Percentiles rank a stretch among this genome's conserved stretches.
Evolutionary conservation across 2,329 filamentous ascomycete genomes (phyloP).

Genomic region (Phoma herbarum): DNA sequence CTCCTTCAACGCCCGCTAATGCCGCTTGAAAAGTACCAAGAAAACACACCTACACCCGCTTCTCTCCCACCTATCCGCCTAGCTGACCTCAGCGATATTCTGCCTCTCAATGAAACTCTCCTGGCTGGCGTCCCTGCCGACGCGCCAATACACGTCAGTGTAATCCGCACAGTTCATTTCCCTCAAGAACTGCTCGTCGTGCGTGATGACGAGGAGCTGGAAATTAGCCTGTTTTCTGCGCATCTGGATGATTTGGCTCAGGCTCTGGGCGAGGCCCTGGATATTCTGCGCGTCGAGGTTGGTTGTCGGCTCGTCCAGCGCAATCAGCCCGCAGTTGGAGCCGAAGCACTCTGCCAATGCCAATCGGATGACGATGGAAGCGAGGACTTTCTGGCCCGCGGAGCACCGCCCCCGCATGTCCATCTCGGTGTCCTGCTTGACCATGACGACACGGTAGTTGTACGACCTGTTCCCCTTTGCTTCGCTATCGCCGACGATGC

Average conservation of each 20-base stretch:
- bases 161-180: constrained; percentile 96
- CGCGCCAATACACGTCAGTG: constrained; percentile 88
- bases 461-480: constrained; percentile 80
- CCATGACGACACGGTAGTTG: constrained; percentile 97
- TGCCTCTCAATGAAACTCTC: constrained; percentile 83
- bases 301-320: constrained; percentile 95
- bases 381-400: constrained; percentile 94
- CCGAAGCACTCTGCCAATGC: constrained; percentile 97
- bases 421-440: constrained; percentile 97
- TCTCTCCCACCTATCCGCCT: not conserved
- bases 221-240: constrained; percentile 91
- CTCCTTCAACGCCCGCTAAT: not conserved
- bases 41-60: not conserved
- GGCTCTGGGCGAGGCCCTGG: constrained; percentile 80
- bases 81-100: constrained; percentile 51
- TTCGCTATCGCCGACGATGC: constrained; percentile 92
- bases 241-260: constrained; percentile 86
- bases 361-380: constrained; percentile 95
- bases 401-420: constrained; percentile 99
- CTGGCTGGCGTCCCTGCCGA: constrained; percentile 82
- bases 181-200: constrained; percentile 94
- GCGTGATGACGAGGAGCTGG: constrained; percentile 97
- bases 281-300: constrained; percentile 98
- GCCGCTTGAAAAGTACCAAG: not conserved
- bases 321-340: constrained; percentile 93